Evolutionary conservation across 2,329 filamentous ascomycete genomes (phyloP).

Genomic region (Claviceps paspali): DNA sequence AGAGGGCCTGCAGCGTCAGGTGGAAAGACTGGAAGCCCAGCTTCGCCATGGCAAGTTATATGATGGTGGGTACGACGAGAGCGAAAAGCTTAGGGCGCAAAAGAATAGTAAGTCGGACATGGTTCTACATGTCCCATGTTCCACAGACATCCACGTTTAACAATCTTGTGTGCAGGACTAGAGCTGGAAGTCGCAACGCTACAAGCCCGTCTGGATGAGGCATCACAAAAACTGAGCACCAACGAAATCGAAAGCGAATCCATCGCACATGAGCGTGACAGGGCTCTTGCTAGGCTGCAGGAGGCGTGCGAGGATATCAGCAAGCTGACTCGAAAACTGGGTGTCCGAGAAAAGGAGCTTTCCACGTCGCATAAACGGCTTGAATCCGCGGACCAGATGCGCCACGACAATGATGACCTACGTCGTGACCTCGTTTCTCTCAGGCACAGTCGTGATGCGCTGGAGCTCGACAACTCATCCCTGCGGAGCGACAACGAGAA

Average conservation of each 20-base stretch:
- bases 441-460: conserved; percentile 21
- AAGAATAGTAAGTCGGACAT: conserved; percentile 46
- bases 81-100: conserved; percentile 31
- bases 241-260: conserved; percentile 48
- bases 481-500: conserved; percentile 26
- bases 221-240: conserved; percentile 45
- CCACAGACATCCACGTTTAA: no score
- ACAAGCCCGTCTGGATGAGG: conserved; percentile 45
- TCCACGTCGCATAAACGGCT: conserved; percentile 26
- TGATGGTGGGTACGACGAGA: conserved; percentile 27
- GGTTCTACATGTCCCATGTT: no score
- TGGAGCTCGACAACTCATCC: conserved; percentile 26
- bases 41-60: conserved; percentile 29
- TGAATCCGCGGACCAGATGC: conserved; percentile 24
- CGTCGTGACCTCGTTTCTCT: conserved; percentile 26
- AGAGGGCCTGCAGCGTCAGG: conserved; percentile 34
- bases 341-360: conserved; percentile 25
- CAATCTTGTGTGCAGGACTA: conserved; percentile 26
- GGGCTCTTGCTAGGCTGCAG: conserved; percentile 45
- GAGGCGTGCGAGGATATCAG: conserved; percentile 44
- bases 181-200: conserved; percentile 44
- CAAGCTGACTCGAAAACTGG: conserved; percentile 28
- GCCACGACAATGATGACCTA: conserved; percentile 22
- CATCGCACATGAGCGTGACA: conserved; percentile 48
- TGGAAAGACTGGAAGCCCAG: conserved; percentile 33